Base-by-base conservation (phyloP, 768 basidiomycete species). In the Fomitopsis pulvina region DNA sequence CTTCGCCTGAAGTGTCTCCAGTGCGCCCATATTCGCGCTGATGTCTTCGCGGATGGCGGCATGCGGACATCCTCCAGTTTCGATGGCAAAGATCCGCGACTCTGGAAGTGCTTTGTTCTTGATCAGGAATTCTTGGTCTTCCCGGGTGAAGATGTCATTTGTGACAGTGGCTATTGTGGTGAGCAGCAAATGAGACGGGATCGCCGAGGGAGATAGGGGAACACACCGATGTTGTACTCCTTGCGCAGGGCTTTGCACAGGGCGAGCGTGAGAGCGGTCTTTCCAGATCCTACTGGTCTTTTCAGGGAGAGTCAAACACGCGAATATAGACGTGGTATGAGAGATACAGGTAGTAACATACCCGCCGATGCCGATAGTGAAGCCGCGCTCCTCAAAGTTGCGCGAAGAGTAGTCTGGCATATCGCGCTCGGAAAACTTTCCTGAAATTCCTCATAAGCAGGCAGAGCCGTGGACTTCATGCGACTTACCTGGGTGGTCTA, bases 61-160 rank as follows among this genome's bases (percentile, higher is more conserved):
- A 65, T 99, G 95, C 2, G 95, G 95, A 66, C 95, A 99, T 1
- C 96, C 95, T 16, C 92, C 94, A 0, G 95, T 99, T 70, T 99
- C 96, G 53, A 99, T 97, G 1, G 95, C 94, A 18, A 90, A 80
- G 58, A 99, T 98, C 27, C 92, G 89, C 22, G 78, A 76, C 3
- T 82, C 66, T 0, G 90, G 86, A 5, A 99, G 79, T 0, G 95
- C 95, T 50, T 85, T 79, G 69, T 97, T 91, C 60, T 80, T 84
- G 62, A 99, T 95, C 30, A 99, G 72, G 67, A 99, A 99, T 60
- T 98, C 95, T 65, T 96, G 93, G 62, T 98, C 95, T 66, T 98
- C 95, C 20, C 87, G 78, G 29, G 95, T 99, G 69, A 99, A 99
- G 64, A 99, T 99, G 68, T 99, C 95, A 68, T 99, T 99, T n/a